Conservation (phyloP, 2,329 filamentous ascomycete species). For the Aspergillus quadrilineatus region DNA sequence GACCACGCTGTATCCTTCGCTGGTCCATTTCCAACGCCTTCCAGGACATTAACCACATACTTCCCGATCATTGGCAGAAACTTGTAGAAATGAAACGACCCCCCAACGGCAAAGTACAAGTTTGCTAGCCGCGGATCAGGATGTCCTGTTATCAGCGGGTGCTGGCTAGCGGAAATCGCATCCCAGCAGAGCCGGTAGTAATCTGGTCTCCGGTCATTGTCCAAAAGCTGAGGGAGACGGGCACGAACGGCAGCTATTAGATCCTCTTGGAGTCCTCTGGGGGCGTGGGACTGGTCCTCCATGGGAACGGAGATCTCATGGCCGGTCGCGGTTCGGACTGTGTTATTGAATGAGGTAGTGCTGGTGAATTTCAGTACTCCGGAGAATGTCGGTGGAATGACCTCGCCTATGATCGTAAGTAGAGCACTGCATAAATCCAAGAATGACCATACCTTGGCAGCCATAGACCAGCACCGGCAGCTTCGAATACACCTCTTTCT, state of each 20-base stretch:
- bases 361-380: constrained; percentile 63
- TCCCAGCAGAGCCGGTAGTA: constrained; percentile 59
- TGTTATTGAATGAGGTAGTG: constrained; percentile 59
- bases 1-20: constrained; percentile 33
- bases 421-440: neutral
- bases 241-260: constrained; percentile 27
- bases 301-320: constrained; percentile 56
- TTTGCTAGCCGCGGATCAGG: constrained; percentile 51
- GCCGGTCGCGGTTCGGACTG: constrained; percentile 47
- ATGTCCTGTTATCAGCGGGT: constrained; percentile 58
- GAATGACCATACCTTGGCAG: constrained; percentile 32
- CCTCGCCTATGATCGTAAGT: constrained; percentile 34
- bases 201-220: constrained; percentile 33
- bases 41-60: constrained; percentile 46
- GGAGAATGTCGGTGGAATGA: constrained; percentile 50
- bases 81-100: constrained; percentile 51
- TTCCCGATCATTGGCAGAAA: constrained; percentile 63
- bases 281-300: constrained; percentile 45
- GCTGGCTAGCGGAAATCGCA: constrained; percentile 60
- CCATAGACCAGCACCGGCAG: constrained; percentile 57
- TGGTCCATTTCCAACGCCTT: constrained; percentile 45
- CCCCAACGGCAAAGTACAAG: constrained; percentile 61
- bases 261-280: constrained; percentile 45
- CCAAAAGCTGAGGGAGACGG: constrained; percentile 32
- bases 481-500: constrained; percentile 49